These are phyloP conservation scores for Nemania sp. DNA, from an alignment of 2,329 filamentous ascomycete genomes.

Conservation along the genomic window DNA sequence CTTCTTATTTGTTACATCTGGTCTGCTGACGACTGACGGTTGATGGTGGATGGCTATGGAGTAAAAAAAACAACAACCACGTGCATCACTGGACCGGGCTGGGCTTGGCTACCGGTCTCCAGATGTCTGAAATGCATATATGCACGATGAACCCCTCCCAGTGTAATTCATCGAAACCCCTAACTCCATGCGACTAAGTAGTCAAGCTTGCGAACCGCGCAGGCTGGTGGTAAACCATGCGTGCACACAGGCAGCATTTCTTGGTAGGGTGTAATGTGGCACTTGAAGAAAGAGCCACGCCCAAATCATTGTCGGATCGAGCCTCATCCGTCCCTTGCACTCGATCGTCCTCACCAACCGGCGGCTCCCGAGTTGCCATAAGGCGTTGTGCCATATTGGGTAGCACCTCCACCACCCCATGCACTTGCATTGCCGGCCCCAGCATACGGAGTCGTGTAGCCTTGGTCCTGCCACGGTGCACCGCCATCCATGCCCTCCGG, in stretches of 20 bases:
- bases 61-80: no score
- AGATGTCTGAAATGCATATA: no score
- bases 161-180: no score
- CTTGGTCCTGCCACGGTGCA: slow-evolving; percentile 64
- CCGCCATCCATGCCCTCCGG: slow-evolving; percentile 65
- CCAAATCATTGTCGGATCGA: slow-evolving; percentile 23
- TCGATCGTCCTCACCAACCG: slow-evolving; percentile 51
- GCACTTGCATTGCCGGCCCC: slow-evolving; percentile 61
- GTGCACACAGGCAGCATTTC: slow-evolving; percentile 1
- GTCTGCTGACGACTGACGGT: no score
- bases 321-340: no score
- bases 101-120: no score
- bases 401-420: slow-evolving; percentile 63
- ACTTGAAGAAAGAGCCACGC: slow-evolving; percentile 4
- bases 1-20: no score
- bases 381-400: slow-evolving; percentile 49
- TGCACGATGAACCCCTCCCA: no score
- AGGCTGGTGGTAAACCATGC: slow-evolving; percentile 1
- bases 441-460: slow-evolving; percentile 72
- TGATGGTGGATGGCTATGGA: no score
- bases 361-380: slow-evolving; percentile 57
- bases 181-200: slow-evolving; percentile 32
- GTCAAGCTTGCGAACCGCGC: slow-evolving; percentile 11
- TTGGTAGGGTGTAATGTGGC: slow-evolving; percentile 29
- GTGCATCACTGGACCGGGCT: no score